Percentiles rank a stretch among this genome's conserved stretches.
Conservation (phyloP, 2,329 filamentous ascomycete species). For the Nothophoma quercina region DNA sequence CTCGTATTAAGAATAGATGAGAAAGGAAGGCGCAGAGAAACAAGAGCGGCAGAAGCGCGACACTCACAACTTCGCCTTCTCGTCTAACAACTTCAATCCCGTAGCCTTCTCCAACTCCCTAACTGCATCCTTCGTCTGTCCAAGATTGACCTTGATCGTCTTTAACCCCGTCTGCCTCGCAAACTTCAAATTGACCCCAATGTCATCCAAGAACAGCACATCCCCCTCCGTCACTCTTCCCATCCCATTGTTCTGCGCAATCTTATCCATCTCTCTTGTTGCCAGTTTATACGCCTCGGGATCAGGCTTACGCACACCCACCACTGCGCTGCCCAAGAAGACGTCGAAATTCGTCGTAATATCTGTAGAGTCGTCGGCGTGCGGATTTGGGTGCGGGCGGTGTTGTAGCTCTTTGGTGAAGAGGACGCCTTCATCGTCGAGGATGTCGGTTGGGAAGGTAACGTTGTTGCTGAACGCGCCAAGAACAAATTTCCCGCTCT, state of each 20-base stretch:
- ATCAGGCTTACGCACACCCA: constrained; percentile 88
- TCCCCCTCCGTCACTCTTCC: constrained; percentile 68
- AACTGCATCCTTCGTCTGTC: constrained; percentile 80
- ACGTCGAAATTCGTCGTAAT: constrained; percentile 79
- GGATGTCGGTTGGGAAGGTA: constrained; percentile 79
- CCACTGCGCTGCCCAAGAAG: constrained; percentile 85
- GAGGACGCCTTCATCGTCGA: constrained; percentile 62
- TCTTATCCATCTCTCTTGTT: constrained; percentile 69
- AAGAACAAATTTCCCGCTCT: constrained; percentile 54
- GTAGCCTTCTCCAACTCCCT: constrained; percentile 79
- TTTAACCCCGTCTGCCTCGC: constrained; percentile 76
- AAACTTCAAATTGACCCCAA: constrained; percentile 89
- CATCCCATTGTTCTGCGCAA: constrained; percentile 63
- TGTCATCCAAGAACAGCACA: constrained; percentile 89
- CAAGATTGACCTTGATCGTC: constrained; percentile 85
- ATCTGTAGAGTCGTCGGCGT: constrained; percentile 52
- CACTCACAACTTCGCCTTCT: constrained; percentile 37
- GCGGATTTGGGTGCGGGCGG: constrained; percentile 25
- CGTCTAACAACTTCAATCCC: constrained; percentile 68
- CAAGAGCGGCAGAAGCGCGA: not conserved
- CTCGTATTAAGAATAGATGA: not conserved
- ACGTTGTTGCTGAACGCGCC: constrained; percentile 91
- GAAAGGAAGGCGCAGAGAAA: not conserved
- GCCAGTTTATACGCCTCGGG: constrained; percentile 80
- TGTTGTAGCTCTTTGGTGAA: constrained; percentile 48